phyloP scores from a whole-genome alignment of 108 stramenopile species.

The Nannochloropsis oceanica region DNA sequence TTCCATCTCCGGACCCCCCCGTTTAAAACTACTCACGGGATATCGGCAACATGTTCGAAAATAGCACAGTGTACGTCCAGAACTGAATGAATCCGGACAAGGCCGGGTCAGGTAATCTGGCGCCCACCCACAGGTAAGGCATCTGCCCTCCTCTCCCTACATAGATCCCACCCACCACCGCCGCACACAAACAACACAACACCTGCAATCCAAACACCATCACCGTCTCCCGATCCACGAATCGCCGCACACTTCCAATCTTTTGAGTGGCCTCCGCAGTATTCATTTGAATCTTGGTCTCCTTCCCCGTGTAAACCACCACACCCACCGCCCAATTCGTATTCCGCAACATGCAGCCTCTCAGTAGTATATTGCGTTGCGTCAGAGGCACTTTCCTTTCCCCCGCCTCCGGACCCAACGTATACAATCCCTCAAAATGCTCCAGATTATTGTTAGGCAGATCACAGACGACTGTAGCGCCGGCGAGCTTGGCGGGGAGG shows the following conservation, averaged over 20 bases:
- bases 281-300: constrained; percentile 84
- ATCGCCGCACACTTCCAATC: constrained; percentile 58
- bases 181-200: background rate
- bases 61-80: background rate
- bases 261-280: constrained; percentile 72
- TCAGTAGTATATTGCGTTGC: constrained; percentile 65
- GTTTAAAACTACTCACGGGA: background rate
- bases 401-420: background rate
- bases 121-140: constrained; percentile 5
- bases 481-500: background rate
- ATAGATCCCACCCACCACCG: background rate
- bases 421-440: constrained; percentile 4
- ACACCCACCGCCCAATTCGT: constrained; percentile 84
- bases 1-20: background rate
- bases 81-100: background rate
- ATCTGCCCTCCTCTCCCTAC: background rate
- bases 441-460: constrained; percentile 16
- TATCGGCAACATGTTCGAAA: background rate
- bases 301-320: constrained; percentile 84
- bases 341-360: constrained; percentile 82
- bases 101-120: background rate
- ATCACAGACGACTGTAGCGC: constrained; percentile 10
- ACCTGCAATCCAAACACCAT: constrained; percentile 12
- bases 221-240: constrained; percentile 20
- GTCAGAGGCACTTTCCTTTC: constrained; percentile 37